Conservation (phyloP, 1,284 basidiomycete genomes). For the Acaromyces ingoldii region DNA sequence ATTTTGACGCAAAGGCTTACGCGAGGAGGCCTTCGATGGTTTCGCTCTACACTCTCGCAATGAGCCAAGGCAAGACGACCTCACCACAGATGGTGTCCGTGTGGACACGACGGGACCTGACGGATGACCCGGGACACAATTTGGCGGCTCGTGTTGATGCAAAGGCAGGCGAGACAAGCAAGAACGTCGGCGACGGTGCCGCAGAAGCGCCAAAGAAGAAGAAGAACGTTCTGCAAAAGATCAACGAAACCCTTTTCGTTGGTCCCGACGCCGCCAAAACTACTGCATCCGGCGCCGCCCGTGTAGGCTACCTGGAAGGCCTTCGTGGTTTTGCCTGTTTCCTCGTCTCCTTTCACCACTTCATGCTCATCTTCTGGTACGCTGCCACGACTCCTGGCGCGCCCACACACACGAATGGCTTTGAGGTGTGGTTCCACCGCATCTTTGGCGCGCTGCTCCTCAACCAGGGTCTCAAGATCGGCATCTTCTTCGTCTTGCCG, state of each 20-base stretch:
- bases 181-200: too few species aligned
- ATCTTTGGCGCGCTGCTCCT: slow-evolving; percentile 27
- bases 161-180: too few species aligned
- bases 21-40: too few species aligned
- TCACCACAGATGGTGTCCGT: too few species aligned
- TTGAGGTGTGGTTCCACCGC: slow-evolving; percentile 30
- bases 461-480: slow-evolving; percentile 34
- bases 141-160: too few species aligned
- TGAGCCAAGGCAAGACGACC: too few species aligned
- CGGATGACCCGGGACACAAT: too few species aligned
- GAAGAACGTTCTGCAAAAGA: neutral
- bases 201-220: too few species aligned
- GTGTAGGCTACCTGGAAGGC: slow-evolving; percentile 38
- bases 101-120: too few species aligned
- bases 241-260: neutral
- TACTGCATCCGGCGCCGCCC: neutral
- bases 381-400: slow-evolving; percentile 21
- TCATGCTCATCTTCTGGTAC: slow-evolving; percentile 40
- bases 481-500: slow-evolving; percentile 39
- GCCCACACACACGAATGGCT: slow-evolving; percentile 22
- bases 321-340: slow-evolving; percentile 39
- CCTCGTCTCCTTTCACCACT: slow-evolving; percentile 41
- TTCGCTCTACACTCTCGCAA: too few species aligned
- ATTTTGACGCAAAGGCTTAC: too few species aligned
- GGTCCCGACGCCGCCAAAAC: neutral